Percentiles rank a stretch among this genome's conserved stretches.
Evolutionary conservation across 805 yeast species (phyloP).

Genomic region (Suhomyces canberraensis): DNA sequence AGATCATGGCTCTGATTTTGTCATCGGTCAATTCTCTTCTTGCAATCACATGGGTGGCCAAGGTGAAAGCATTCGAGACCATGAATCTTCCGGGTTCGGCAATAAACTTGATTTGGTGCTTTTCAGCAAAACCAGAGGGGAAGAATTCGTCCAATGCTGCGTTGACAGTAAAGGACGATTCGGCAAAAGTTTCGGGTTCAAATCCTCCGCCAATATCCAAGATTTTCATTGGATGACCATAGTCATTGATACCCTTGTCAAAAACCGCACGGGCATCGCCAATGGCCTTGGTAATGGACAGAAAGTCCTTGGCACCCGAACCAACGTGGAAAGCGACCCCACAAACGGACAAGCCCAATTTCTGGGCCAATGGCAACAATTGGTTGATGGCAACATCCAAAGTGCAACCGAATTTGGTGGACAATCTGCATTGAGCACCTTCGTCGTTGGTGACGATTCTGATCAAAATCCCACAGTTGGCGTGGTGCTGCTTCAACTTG

Average conservation of each 20-base stretch:
- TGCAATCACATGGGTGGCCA: constrained; percentile 85
- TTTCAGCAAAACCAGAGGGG: constrained; percentile 37
- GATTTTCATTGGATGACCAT: constrained; percentile 48
- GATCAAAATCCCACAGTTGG: constrained; percentile 65
- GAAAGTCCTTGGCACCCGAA: constrained; percentile 79
- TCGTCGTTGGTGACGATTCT: constrained; percentile 90
- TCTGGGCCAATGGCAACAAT: constrained; percentile 60
- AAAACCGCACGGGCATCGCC: constrained; percentile 68
- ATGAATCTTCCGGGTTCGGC: constrained; percentile 95
- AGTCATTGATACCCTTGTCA: constrained; percentile 44
- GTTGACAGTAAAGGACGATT: constrained; percentile 56
- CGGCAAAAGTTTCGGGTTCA: constrained; percentile 56
- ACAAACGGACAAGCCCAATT: constrained; percentile 57
- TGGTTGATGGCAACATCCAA: constrained; percentile 46
- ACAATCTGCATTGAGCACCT: constrained; percentile 77
- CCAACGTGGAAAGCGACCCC: constrained; percentile 98
- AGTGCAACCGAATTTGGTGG: constrained; percentile 86
- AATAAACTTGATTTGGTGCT: constrained; percentile 47
- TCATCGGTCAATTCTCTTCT: constrained; percentile 48
- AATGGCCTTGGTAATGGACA: constrained; percentile 66
- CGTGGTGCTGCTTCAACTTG: constrained; percentile 68
- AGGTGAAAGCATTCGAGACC: constrained; percentile 79
- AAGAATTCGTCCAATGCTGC: constrained; percentile 56
- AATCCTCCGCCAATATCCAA: constrained; percentile 97
- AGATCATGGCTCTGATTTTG: constrained; percentile 55